Evolutionary conservation across 352 stramenopile genomes (phyloP).

Genomic region (Pythium rishiriense): DNA sequence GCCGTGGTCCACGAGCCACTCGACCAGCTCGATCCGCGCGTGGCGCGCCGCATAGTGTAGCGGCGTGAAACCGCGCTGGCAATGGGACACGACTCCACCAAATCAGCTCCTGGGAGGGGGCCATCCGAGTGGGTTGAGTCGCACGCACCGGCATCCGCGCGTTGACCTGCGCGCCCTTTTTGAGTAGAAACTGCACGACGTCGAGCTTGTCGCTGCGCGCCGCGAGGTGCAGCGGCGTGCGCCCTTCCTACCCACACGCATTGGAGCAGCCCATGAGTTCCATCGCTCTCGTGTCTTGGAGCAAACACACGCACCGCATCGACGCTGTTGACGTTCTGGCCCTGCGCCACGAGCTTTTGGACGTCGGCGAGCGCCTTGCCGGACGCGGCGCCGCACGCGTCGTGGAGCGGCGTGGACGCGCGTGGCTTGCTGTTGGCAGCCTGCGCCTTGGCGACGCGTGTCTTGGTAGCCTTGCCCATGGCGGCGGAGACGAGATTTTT

Average conservation of each 20-base stretch:
- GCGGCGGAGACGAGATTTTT: neutral
- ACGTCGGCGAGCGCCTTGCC: constrained; percentile 3
- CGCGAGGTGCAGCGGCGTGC: constrained; percentile 19
- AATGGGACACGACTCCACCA: neutral
- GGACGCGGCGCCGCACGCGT: constrained; percentile 1
- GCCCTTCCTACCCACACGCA: neutral
- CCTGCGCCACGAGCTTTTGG: constrained; percentile 13
- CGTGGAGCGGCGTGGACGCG: constrained; percentile 12
- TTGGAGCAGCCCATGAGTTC: neutral
- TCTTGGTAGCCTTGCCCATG: constrained; percentile 8
- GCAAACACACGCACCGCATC: neutral
- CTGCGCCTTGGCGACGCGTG: neutral
- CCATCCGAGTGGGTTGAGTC: neutral
- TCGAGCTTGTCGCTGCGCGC: constrained; percentile 18
- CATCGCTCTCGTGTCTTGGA: too few relatives aligned
- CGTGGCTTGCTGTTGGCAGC: neutral
- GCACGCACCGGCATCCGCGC: constrained; percentile 20
- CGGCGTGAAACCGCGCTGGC: constrained; percentile 20
- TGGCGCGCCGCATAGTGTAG: constrained; percentile 24
- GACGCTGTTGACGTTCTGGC: constrained; percentile 8
- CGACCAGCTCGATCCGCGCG: constrained; percentile 15
- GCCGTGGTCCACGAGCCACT: constrained; percentile 21
- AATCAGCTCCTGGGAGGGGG: neutral
- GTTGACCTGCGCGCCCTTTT: constrained; percentile 21
- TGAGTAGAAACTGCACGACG: constrained; percentile 16